Evolutionary conservation across 2,329 filamentous ascomycete genomes (phyloP), one percentile per base, ranked within the genome.

Genomic region (Lizonia empirigonia): DNA sequence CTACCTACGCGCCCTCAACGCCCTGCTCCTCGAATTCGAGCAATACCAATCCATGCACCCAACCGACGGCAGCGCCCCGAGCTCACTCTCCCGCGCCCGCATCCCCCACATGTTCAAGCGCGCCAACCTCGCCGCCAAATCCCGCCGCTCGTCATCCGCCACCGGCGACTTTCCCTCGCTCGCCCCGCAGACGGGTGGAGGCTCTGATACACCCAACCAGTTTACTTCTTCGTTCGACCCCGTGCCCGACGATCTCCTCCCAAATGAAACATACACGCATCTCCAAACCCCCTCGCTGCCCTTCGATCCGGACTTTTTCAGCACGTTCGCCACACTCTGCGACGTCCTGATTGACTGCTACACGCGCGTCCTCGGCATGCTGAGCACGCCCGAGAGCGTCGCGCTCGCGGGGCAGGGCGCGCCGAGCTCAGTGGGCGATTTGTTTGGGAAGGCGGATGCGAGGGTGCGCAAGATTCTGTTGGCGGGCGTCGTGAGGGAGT

Each of bases 261-360:
- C 71, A n/a, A 91, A 91, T 29, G 91, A 96, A 68, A 90, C 95
- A 65, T 99, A 97, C 72, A 85, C 86, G 0, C 87, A 93, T 70
- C 80, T 99, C 1, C 81, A 97, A 16, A 97, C 93, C n/a, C 94
- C 94, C 0, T 88, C 86, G 13, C 77, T 99, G 38, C 94, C 94
- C 0, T 99, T 99, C 68, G 92, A 97, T 59, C 94, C 94, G 0
- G 94, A 99, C 74, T 99, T 96, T 67, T 94, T 93, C 73, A 91
- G 95, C 76, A 97, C 92, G 0, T 97, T 97, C 76, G 88, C 91
- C 12, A 97, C 94, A 10, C 80, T 99, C 6, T 97, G 94, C 76
- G 94, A 99, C 69, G 90, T 96, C 3, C 78, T 99, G 55, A 95
- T 97, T 64, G 94, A 97, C 72, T 90, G 87, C 67, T 99, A 99